phyloP scores from a whole-genome alignment of 2,329 filamentous ascomycete genomes.

The Penicillium crustosum region DNA sequence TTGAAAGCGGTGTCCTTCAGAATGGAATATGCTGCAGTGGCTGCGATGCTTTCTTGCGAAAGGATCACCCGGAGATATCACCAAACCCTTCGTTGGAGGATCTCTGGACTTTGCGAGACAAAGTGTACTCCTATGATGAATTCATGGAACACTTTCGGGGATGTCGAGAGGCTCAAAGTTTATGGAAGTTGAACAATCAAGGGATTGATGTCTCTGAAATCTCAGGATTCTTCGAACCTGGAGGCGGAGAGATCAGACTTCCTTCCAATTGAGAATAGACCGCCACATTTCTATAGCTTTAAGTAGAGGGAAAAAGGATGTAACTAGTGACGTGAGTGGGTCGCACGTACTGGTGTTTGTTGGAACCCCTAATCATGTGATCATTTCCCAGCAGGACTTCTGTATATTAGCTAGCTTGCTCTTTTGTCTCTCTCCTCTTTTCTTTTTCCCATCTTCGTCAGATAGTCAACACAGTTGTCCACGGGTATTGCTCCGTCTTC shows the following conservation, averaged over 20 bases:
- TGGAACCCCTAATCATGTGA: neutral
- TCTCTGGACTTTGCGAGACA: neutral
- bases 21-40: neutral
- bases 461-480: neutral
- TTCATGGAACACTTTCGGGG: neutral
- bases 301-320: neutral
- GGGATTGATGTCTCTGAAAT: no score
- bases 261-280: neutral
- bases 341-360: neutral
- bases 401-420: neutral
- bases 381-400: neutral
- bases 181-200: neutral
- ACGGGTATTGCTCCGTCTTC: neutral
- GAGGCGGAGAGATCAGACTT: no score
- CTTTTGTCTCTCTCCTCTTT: neutral
- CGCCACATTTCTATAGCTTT: neutral
- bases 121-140: neutral
- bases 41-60: neutral
- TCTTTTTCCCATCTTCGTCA: fast-evolving
- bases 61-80: no score
- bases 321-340: neutral
- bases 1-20: neutral
- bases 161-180: neutral
- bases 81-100: no score
- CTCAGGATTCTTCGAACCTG: neutral